Base-by-base conservation (phyloP, 331 rosid genomes). In the Malus hybrid region DNA sequence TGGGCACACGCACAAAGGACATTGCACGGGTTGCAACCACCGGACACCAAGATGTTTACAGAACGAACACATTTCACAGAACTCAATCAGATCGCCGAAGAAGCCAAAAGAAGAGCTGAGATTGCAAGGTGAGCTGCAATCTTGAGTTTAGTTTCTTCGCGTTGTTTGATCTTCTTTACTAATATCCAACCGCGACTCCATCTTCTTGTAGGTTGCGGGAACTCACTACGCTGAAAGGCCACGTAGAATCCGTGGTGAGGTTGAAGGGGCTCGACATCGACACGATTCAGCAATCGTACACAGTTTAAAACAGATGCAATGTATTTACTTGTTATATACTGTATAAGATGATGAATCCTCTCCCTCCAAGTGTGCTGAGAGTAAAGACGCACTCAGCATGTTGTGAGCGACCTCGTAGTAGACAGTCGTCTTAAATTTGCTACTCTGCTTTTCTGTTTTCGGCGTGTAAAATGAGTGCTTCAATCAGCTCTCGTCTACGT, bases 1-100 rank as follows among this genome's bases (percentile, higher is more conserved):
- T 92, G 99, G 99, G 99, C 99, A 57, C 97, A 92, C 71, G 99
- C 99, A 4, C 97, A 94, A 80, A 86, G 99, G 84, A 94, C 99
- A 24, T 59, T 94, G 84, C 99, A 94, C 29, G 99, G 99, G 54
- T 80, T 94, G 85, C 97, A 91, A 64, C 85, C 91, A 42, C 97
- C 97, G 1, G 99, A 92, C 72, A 72, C 91, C 50, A 94, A 88
- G 88, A 85, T 88, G 90, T 92, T 94, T 85, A 81, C 88, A 0
- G 99, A 88, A 73, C 85, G 96, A 48, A 72, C 93, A 5, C 97
- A 94, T 80, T 89, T 88, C 85, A 85, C 68, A 1, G 99, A 94
- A 72, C 99, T 94, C 85, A 94, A 87, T 73, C 90, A 94, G 54
- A 94, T 94, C 92, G 99, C 99, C 3, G 99, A 94, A 85, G 97